Conservation (phyloP, 495 filamentous ascomycete species). For the Aspergillus avenaceus region DNA sequence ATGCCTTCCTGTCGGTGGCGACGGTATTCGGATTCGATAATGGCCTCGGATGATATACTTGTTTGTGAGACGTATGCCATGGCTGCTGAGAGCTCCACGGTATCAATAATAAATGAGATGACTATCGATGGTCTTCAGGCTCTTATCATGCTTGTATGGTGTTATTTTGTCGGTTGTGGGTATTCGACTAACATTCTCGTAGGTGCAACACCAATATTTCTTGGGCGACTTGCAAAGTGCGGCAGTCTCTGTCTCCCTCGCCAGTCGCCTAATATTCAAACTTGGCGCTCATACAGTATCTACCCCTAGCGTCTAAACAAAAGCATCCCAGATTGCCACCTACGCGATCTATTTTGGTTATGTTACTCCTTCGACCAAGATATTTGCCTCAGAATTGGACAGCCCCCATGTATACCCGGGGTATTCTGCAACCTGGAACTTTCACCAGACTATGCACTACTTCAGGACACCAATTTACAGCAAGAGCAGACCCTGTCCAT, state of each 20-base stretch:
- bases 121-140: constrained; percentile 14
- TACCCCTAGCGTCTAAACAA: constrained; percentile 1
- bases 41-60: constrained; percentile 2
- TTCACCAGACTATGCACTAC: constrained; percentile 19
- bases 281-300: constrained; percentile 9
- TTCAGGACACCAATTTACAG: constrained; percentile 10
- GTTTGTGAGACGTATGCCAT: constrained; percentile 14
- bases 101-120: constrained; percentile 9
- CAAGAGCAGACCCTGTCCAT: not conserved
- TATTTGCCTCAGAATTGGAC: constrained; percentile 33
- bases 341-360: constrained; percentile 41
- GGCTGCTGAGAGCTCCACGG: constrained; percentile 3
- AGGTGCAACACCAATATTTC: constrained; percentile 18
- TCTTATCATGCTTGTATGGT: constrained; percentile 16
- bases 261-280: constrained; percentile 12
- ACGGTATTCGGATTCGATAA: constrained; percentile 12
- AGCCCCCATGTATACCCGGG: constrained; percentile 34
- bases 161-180: not conserved
- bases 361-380: constrained; percentile 41
- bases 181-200: not conserved
- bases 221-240: constrained; percentile 14
- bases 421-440: constrained; percentile 36
- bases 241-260: constrained; percentile 11
- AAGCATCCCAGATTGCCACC: constrained; percentile 7
- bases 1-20: constrained; percentile 13